Conservation (phyloP, 305 asterid species). For the Vinca major region DNA sequence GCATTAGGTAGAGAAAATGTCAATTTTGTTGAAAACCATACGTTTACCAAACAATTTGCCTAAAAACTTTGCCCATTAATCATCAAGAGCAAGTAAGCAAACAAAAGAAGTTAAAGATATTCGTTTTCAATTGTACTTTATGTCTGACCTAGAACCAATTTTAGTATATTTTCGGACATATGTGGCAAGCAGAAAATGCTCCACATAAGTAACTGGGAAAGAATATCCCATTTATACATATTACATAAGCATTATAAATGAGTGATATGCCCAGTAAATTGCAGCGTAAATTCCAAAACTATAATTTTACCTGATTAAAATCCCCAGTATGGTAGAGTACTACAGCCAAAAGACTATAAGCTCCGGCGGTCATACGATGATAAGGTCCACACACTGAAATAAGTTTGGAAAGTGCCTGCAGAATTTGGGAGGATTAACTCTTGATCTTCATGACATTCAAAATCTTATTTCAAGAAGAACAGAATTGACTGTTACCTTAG, state of each 20-base stretch:
- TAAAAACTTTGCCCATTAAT: neutral
- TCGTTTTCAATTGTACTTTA: neutral
- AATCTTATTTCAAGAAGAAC: slow-evolving; percentile 10
- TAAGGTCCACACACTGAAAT: slow-evolving; percentile 88
- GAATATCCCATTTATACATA: neutral
- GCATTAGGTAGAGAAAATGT: neutral
- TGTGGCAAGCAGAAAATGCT: neutral
- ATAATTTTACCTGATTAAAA: slow-evolving; percentile 67
- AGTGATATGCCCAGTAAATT: slow-evolving; percentile 5
- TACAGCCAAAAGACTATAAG: slow-evolving; percentile 86
- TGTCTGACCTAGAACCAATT: neutral
- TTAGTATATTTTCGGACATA: neutral
- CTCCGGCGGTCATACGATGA: slow-evolving; percentile 95
- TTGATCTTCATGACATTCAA: slow-evolving; percentile 1
- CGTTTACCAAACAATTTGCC: neutral
- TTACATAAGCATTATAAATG: neutral
- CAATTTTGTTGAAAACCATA: neutral
- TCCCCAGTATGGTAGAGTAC: slow-evolving; percentile 94
- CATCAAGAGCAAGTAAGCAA: neutral
- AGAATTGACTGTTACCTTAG: slow-evolving; percentile 45
- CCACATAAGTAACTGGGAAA: neutral
- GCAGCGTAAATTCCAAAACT: slow-evolving; percentile 9
- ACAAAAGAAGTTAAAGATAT: neutral
- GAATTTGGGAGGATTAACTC: slow-evolving; percentile 11
- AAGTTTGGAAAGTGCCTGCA: slow-evolving; percentile 73